A percentile compares a stretch with the other conserved stretches of the same genome.
Conservation (phyloP, 2,329 filamentous ascomycete species). For the Ampelomyces quisqualis region DNA sequence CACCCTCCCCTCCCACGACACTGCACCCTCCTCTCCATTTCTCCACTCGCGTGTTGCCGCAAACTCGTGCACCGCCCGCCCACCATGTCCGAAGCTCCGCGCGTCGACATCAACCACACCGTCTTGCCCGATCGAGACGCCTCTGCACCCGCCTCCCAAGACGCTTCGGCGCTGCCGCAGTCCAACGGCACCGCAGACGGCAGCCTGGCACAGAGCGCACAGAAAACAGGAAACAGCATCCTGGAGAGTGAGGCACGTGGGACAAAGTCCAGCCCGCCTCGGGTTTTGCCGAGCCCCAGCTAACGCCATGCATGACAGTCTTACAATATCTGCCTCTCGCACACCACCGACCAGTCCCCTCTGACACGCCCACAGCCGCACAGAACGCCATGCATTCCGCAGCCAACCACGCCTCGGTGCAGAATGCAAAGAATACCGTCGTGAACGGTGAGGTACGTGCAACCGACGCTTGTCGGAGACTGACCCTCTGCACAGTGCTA, state of each 20-base stretch:
- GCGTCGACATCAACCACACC: constrained; percentile 32
- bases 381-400: constrained; percentile 51
- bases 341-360: constrained; percentile 30
- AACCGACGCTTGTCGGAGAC: constrained; percentile 4
- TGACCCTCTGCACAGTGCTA: too few species aligned
- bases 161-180: constrained; percentile 15
- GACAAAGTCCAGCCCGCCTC: constrained; percentile 25
- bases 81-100: constrained; percentile 37
- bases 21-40: constrained; percentile 2
- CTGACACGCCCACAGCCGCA: constrained; percentile 48
- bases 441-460: constrained; percentile 48
- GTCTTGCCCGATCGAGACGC: constrained; percentile 32
- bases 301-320: constrained; percentile 41
- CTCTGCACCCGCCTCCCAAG: constrained; percentile 26
- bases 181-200: constrained; percentile 25
- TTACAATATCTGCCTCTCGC: constrained; percentile 43
- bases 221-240: constrained; percentile 42
- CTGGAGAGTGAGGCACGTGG: constrained; percentile 49
- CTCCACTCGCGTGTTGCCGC: too few species aligned
- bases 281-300: constrained; percentile 38
- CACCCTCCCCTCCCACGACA: background rate
- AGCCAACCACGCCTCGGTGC: constrained; percentile 52
- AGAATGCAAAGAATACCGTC: constrained; percentile 48
- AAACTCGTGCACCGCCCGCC: background rate
- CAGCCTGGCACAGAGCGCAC: constrained; percentile 24